Evolutionary conservation across 129 eudicot genomes (phyloP), one percentile per base, ranked within the genome.

Genomic region (Arctium minus): DNA sequence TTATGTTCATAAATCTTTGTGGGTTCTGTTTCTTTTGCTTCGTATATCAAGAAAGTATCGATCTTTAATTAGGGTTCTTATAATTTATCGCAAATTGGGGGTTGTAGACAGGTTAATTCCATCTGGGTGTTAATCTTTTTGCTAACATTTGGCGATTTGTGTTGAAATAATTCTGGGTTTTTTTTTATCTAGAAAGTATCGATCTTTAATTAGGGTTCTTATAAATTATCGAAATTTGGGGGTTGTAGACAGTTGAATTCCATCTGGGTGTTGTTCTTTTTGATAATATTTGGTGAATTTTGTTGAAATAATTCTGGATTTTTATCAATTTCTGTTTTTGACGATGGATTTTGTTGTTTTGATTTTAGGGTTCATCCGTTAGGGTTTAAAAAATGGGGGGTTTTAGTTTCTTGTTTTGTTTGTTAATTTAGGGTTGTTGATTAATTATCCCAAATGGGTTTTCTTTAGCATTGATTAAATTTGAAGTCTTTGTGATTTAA

Each of bases 381-480:
- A 71, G 77, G 60, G 80, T 62, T 78, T 53, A 7, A 9, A 60
- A 79, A 56, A 46, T 79, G 70, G 79, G 75, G 65, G 15, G 8
- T 36, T 71, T 78, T 6, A 18, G 18, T 30, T 64, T 74, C 13
- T n/a, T 79, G 36, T 17, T 46, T 81, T 73, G 8, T 70, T 76
- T 75, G 85, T 48, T 15, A 30, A 77, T 48, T 75, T 62, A 70
- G 67, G 85, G 75, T 31, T 35, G 15, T 8, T 73, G 1, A 3
- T 60, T 39, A 73, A 72, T 76, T 30, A 56, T 70, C 6, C 65
- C 8, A 72, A 64, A 73, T 80, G 86, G 87, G 84, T 81, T 76
- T 72, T 81, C 62, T 78, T 75, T 82, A 70, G 80, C 65, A 75
- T 91, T 60, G 37, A 62, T 81, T 70, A 29, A 36, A 40, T 80